Conservation (phyloP, 163 green algal species). For the Scenedesmus sp. region DNA sequence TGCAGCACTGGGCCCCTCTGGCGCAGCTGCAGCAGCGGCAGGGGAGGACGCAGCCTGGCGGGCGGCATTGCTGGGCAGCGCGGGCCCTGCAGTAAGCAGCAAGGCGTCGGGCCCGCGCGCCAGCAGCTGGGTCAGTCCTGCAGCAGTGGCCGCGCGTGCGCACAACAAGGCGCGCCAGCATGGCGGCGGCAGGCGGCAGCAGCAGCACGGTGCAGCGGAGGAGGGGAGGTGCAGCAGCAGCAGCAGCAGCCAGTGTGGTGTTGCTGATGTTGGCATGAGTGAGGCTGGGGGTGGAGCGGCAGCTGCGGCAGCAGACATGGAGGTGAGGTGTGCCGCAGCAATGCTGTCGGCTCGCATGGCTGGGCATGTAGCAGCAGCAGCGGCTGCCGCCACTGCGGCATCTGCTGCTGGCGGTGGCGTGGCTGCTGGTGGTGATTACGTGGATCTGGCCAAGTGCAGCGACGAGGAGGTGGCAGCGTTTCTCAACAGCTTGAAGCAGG, state of each 20-base stretch:
- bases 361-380: neutral
- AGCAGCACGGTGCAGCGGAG: neutral
- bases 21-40: neutral
- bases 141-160: neutral
- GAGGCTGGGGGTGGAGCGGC: neutral
- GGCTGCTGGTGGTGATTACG: neutral
- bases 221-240: neutral
- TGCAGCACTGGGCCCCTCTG: too few species aligned
- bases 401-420: neutral
- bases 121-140: neutral
- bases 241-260: neutral
- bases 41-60: neutral
- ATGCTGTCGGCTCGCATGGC: neutral
- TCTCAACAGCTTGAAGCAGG: neutral
- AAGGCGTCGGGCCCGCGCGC: neutral
- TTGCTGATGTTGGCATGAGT: neutral
- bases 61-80: neutral
- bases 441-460: neutral
- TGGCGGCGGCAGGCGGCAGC: neutral
- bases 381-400: neutral
- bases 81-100: neutral
- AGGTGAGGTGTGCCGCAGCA: neutral
- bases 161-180: neutral
- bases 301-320: neutral
- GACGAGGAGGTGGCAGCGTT: neutral